Conservation (phyloP, 345 rosid species). For the Eucalyptus lansdowneana region DNA sequence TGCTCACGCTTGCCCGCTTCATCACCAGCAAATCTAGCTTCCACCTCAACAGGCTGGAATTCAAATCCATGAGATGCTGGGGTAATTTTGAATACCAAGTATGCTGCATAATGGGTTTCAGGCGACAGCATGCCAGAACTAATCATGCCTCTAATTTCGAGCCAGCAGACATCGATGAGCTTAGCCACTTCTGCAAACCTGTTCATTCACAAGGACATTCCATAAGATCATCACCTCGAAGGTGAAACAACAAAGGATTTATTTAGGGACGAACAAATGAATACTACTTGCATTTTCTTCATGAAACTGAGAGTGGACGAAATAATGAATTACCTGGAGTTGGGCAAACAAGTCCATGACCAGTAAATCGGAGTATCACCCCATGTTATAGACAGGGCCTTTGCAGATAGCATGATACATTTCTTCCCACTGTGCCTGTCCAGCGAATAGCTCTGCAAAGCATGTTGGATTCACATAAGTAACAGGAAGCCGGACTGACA, state of each 20-base stretch:
- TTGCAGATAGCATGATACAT: slow-evolving; percentile 14
- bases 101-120: background rate
- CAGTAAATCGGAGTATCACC: background rate
- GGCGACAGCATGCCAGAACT: background rate
- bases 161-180: background rate
- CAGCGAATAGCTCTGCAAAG: background rate
- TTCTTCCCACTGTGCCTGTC: slow-evolving; percentile 12
- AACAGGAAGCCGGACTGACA: background rate
- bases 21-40: background rate
- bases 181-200: background rate
- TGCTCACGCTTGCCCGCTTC: background rate
- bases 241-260: background rate
- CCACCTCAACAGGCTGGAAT: background rate
- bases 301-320: background rate
- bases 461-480: background rate
- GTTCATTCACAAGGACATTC: background rate
- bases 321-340: background rate
- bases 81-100: background rate
- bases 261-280: background rate
- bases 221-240: background rate
- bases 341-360: background rate
- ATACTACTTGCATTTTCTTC: background rate
- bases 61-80: background rate
- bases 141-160: background rate
- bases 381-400: slow-evolving; percentile 11